Percentiles rank a stretch among this genome's conserved stretches.
phyloP scores from a whole-genome alignment of 331 rosid species.

The Stylosanthes scabra region DNA sequence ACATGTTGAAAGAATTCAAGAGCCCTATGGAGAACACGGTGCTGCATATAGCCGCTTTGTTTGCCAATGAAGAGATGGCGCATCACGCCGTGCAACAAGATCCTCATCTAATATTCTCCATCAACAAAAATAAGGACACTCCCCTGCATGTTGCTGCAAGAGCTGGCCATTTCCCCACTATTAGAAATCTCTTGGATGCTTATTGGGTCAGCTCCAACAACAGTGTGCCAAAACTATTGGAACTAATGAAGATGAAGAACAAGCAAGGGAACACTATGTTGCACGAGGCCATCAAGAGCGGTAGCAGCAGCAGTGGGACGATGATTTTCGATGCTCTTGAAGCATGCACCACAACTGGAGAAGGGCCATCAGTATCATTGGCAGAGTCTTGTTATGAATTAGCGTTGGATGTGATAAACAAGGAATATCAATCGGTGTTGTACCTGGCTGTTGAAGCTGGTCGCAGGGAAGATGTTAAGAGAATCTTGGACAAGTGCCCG shows the following conservation, averaged over 20 bases:
- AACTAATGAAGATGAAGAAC: neutral
- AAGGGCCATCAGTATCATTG: too few relatives aligned
- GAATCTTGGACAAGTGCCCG: neutral
- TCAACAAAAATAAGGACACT: neutral
- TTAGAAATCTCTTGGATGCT: neutral
- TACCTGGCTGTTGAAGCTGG: conserved; percentile 3
- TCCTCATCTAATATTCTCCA: neutral
- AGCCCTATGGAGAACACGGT: neutral
- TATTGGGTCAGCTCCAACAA: neutral
- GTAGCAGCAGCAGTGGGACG: neutral
- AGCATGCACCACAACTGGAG: too few relatives aligned
- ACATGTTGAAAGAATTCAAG: neutral
- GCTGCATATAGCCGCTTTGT: neutral
- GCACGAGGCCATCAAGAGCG: conserved; percentile 21
- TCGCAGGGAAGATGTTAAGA: neutral
- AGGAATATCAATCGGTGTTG: neutral
- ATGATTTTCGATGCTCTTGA: conserved; percentile 13
- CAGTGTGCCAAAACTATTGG: neutral
- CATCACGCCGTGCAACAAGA: neutral
- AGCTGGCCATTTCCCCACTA: neutral
- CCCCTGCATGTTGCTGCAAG: conserved; percentile 40
- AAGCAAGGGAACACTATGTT: conserved; percentile 29
- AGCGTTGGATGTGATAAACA: neutral
- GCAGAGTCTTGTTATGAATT: neutral
- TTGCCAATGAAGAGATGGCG: conserved; percentile 6